Percentiles rank a stretch among this genome's conserved stretches.
Conservation (phyloP, 495 filamentous ascomycete genomes). For the Oidiodendron maius region DNA sequence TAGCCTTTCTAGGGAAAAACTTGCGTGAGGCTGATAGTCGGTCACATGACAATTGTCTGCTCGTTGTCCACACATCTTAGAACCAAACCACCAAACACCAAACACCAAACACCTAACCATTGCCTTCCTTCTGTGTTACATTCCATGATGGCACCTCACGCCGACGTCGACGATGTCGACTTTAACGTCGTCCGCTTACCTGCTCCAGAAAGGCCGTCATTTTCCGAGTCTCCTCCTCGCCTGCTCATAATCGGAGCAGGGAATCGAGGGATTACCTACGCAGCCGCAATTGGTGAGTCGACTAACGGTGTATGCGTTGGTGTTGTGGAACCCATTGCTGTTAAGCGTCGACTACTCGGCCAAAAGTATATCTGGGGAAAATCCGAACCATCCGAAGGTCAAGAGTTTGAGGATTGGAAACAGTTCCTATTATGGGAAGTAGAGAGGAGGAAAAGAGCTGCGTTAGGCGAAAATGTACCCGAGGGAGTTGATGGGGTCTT, state of each 20-base stretch:
- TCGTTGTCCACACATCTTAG: no score
- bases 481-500: conserved; percentile 73
- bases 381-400: conserved; percentile 37
- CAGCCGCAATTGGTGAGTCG: conserved; percentile 52
- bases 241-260: conserved; percentile 86
- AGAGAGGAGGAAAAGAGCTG: conserved; percentile 39
- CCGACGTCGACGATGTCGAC: conserved; percentile 9
- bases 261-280: conserved; percentile 74
- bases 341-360: conserved; percentile 66
- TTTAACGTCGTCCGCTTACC: conserved; percentile 14
- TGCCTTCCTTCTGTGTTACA: no score
- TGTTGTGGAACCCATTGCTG: conserved; percentile 75
- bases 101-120: no score
- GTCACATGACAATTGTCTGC: no score
- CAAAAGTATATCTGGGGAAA: conserved; percentile 61
- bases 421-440: conserved; percentile 64
- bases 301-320: conserved; percentile 62
- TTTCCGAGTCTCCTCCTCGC: conserved; percentile 39
- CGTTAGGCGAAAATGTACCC: conserved; percentile 29
- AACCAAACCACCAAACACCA: no score
- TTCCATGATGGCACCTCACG: conserved; percentile 22
- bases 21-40: no score
- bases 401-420: conserved; percentile 68
- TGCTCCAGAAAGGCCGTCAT: conserved; percentile 16
- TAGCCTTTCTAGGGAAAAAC: no score